These are phyloP conservation scores for Candida neerlandica DNA, from an alignment of 1,139 yeast species.

Conservation along the genomic window DNA sequence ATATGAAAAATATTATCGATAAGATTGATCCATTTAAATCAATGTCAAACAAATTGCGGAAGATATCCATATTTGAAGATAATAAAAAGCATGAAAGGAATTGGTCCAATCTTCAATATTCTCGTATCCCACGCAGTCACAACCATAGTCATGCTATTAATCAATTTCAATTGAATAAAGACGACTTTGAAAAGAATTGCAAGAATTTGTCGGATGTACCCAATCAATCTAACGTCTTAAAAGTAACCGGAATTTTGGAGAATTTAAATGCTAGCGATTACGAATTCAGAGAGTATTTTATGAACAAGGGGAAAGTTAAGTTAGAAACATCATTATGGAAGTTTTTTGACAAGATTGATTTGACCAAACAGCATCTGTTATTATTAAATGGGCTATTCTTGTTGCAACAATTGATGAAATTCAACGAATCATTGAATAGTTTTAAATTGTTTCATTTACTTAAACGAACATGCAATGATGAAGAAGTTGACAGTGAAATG, in stretches of 20 bases:
- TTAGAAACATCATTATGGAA: slow-evolving; percentile 28
- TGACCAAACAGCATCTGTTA: not conserved
- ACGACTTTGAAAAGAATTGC: slow-evolving; percentile 14
- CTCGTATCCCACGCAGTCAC: not conserved
- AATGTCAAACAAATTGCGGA: slow-evolving; percentile 35
- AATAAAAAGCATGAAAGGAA: slow-evolving; percentile 31
- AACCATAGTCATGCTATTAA: not conserved
- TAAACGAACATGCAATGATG: slow-evolving; percentile 7
- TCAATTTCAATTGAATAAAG: slow-evolving; percentile 8
- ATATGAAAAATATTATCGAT: slow-evolving; percentile 39
- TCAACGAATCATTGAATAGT: slow-evolving; percentile 12
- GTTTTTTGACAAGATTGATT: slow-evolving; percentile 12
- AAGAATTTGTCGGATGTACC: slow-evolving; percentile 9
- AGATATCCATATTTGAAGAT: slow-evolving; percentile 45
- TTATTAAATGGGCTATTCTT: slow-evolving; percentile 13
- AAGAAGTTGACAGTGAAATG: slow-evolving; percentile 13
- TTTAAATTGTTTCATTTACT: slow-evolving; percentile 11
- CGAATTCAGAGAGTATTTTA: slow-evolving; percentile 30
- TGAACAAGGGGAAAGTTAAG: slow-evolving; percentile 24
- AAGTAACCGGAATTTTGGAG: slow-evolving; percentile 9
- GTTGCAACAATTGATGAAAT: slow-evolving; percentile 12
- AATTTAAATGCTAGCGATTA: slow-evolving; percentile 18
- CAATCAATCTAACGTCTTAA: slow-evolving; percentile 7
- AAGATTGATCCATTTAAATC: slow-evolving; percentile 45
- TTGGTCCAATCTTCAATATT: slow-evolving; percentile 24